phyloP scores from a whole-genome alignment of 768 basidiomycete species.

The Suillus sp. region DNA sequence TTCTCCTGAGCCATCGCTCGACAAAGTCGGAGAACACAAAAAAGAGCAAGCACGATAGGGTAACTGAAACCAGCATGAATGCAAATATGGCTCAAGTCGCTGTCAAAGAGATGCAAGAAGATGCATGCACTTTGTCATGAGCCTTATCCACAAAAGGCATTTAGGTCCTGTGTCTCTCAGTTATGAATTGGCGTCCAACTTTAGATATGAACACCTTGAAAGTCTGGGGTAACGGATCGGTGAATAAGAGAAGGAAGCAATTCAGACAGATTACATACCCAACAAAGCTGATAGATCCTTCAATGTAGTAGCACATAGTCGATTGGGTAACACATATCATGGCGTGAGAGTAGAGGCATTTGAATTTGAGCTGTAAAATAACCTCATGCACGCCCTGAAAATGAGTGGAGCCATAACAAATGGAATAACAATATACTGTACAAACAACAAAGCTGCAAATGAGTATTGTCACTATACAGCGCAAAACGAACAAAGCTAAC shows the following conservation, averaged over 20 bases:
- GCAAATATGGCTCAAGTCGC: neutral
- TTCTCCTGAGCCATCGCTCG: conserved; percentile 11
- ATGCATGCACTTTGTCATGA: neutral
- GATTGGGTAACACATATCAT: neutral
- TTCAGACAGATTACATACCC: neutral
- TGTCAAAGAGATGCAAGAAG: too few species aligned
- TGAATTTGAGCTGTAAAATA: neutral
- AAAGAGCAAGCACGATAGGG: conserved; percentile 1
- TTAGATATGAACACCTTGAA: neutral
- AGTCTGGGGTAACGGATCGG: neutral
- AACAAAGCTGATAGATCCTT: neutral
- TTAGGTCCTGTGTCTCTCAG: neutral
- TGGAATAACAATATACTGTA: conserved; percentile 33
- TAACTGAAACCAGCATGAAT: conserved; percentile 7
- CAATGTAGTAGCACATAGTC: neutral
- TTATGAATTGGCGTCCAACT: neutral
- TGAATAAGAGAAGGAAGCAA: neutral
- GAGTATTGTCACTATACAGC: neutral
- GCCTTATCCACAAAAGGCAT: neutral
- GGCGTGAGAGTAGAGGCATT: neutral
- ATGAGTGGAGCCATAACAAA: conserved; percentile 3
- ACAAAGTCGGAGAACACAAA: conserved; percentile 3
- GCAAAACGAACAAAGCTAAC: neutral
- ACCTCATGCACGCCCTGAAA: neutral
- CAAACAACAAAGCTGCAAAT: conserved; percentile 20